Evolutionary conservation across 2,329 filamentous ascomycete genomes (phyloP).

Genomic region (Fusarium siculi): DNA sequence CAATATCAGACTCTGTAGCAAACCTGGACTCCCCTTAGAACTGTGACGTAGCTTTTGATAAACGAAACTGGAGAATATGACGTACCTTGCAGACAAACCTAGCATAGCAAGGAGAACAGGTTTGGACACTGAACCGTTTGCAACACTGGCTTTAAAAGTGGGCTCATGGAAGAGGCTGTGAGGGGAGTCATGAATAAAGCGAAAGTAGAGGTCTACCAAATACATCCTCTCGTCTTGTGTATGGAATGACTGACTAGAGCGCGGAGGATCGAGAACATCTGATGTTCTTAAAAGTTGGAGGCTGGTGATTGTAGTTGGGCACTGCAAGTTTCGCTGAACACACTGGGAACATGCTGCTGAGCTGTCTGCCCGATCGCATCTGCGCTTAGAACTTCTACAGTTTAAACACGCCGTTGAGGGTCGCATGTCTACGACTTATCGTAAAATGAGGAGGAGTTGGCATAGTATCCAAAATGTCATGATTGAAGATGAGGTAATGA

Average conservation of each 20-base stretch:
- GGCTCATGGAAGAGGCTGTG: slow-evolving; percentile 39
- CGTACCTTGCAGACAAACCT: slow-evolving; percentile 37
- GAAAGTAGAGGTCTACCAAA: slow-evolving; percentile 37
- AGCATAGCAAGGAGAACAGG: slow-evolving; percentile 37
- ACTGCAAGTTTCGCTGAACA: slow-evolving; percentile 23
- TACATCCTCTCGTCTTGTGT: slow-evolving; percentile 3
- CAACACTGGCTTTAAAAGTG: slow-evolving; percentile 28
- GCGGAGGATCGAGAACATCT: accelerated
- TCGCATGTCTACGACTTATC: slow-evolving; percentile 12
- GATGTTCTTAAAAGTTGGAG: neutral
- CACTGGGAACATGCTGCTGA: slow-evolving; percentile 25
- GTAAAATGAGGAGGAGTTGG: too few species aligned
- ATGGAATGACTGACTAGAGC: neutral
- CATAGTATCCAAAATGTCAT: too few species aligned
- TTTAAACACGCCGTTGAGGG: slow-evolving; percentile 34
- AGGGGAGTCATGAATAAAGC: slow-evolving; percentile 37
- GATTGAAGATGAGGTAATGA: too few species aligned
- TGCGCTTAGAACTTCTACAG: slow-evolving; percentile 34
- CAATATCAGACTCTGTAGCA: slow-evolving; percentile 13
- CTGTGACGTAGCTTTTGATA: accelerated
- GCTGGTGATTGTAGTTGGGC: neutral
- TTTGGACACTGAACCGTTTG: slow-evolving; percentile 1
- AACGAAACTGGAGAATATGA: accelerated
- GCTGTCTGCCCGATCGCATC: slow-evolving; percentile 18
- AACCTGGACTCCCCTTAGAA: slow-evolving; percentile 11